Evolutionary conservation across 2,329 filamentous ascomycete species (phyloP).

Genomic region (Botryotinia narcissicola): DNA sequence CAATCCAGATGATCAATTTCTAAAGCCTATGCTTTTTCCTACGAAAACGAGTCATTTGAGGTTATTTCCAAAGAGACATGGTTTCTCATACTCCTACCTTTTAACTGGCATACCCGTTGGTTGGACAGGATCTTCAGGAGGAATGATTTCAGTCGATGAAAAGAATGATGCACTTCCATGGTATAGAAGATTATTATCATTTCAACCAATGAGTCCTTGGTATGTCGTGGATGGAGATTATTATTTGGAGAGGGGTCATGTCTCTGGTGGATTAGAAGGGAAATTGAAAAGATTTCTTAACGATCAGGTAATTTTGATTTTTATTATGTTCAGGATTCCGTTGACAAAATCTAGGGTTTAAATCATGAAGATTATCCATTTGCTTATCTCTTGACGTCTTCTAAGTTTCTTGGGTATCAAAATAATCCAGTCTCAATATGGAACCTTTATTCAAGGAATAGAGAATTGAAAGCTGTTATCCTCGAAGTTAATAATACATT

Average conservation of each 20-base stretch:
- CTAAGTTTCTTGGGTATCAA: constrained; percentile 65
- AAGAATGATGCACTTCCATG: constrained; percentile 31
- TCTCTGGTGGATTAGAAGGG: constrained; percentile 53
- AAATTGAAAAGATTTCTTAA: constrained; percentile 62
- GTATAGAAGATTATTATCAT: constrained; percentile 36
- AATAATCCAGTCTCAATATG: constrained; percentile 79
- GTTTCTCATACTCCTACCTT: constrained; percentile 69
- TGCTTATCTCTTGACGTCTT: constrained; percentile 69
- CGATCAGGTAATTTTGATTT: constrained; percentile 47
- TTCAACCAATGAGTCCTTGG: constrained; percentile 41
- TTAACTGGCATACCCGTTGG: constrained; percentile 65
- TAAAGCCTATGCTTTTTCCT: constrained; percentile 57
- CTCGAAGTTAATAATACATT: constrained; percentile 78
- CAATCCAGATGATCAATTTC: constrained; percentile 18
- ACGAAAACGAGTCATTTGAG: constrained; percentile 63
- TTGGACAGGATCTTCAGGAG: constrained; percentile 54
- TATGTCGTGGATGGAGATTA: constrained; percentile 58
- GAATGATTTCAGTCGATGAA: constrained; percentile 52
- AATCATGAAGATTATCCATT: constrained; percentile 60
- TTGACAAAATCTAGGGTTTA: constrained; percentile 48
- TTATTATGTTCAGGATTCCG: background rate
- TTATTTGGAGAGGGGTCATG: constrained; percentile 57
- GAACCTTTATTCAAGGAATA: constrained; percentile 66
- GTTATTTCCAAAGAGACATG: constrained; percentile 65
- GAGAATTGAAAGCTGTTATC: constrained; percentile 61